Evolutionary conservation across 768 basidiomycete genomes (phyloP), one percentile per base, ranked within the genome.

Genomic region (Lactarius quietus): DNA sequence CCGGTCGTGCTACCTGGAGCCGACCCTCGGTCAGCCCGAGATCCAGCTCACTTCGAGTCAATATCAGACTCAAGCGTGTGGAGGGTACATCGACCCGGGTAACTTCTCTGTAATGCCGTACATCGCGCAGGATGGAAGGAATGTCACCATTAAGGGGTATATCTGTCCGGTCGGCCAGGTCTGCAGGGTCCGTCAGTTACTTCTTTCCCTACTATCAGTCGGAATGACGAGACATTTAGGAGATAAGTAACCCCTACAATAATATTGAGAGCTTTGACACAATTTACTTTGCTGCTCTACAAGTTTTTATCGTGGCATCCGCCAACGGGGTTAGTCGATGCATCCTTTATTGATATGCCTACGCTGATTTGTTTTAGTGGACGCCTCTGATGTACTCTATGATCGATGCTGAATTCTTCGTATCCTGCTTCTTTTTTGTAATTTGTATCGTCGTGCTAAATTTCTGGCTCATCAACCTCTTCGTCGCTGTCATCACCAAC

Each of bases 401-500:
- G 80, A 90, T 97, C 73, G 92, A 93, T 71, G 81, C 95, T 0
- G 96, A 98, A 72, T 95, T 88, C 76, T 92, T 90, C 73, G 77
- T 88, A n/a, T 92, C 93, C 1, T 89, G 84, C 67, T 79, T 95
- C 64, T 98, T 92, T 78, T 97, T 92, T 79, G 88, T 98, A 66
- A 76, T 86, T 35, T 88, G 87, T 61, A 79, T 98, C 66, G 78
- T 98, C 68, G 83, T 97, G 28, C 82, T 98, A 70, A 96, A 98
- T 75, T 93, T 97, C 74, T 93, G 92, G 92, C 81, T 96, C 64
- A 88, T 95, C 80, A 94, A 95, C 73, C 76, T 97, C 52, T 90
- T 95, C 73, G 92, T 97, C 62, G 95, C 95, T 20, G 94, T 97
- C n/a, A 95, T 96, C 68, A 93, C 93, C 33, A 90, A 93, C 72